Conservation (phyloP, 2,329 filamentous ascomycete species). For the Metarhizium rileyi region DNA sequence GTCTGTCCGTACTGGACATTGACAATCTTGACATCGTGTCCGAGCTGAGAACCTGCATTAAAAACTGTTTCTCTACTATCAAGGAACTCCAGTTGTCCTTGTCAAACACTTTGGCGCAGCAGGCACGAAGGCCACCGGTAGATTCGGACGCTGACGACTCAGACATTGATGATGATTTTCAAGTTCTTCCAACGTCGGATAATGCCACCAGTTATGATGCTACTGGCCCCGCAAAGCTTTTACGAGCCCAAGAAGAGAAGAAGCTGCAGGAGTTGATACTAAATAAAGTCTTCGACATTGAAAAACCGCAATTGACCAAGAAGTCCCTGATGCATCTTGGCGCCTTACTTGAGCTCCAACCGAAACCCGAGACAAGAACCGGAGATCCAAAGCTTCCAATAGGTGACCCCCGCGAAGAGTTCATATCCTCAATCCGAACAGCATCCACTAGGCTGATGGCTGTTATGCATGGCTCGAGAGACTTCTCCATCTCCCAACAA, state of each 20-base stretch:
- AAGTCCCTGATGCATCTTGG: slow-evolving; percentile 20
- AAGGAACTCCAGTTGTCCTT: slow-evolving; percentile 48
- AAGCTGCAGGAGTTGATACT: slow-evolving; percentile 45
- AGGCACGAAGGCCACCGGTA: slow-evolving; percentile 25
- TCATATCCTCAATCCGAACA: slow-evolving; percentile 25
- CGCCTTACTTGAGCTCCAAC: slow-evolving; percentile 9
- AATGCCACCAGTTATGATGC: slow-evolving; percentile 23
- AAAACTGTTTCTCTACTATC: slow-evolving; percentile 44
- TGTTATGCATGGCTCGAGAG: slow-evolving; percentile 26
- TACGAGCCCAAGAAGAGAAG: slow-evolving; percentile 42
- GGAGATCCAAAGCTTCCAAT: slow-evolving; percentile 8
- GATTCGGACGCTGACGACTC: slow-evolving; percentile 38
- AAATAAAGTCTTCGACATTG: slow-evolving; percentile 42
- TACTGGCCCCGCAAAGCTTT: slow-evolving; percentile 33
- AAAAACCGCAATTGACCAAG: slow-evolving; percentile 27
- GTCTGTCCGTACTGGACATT: slow-evolving; percentile 48
- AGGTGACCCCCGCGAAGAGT: slow-evolving; percentile 19
- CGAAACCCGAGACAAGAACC: slow-evolving; percentile 14
- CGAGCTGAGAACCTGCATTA: slow-evolving; percentile 47
- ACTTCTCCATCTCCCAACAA: slow-evolving; percentile 28
- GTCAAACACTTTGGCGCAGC: slow-evolving; percentile 39
- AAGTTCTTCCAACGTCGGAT: slow-evolving; percentile 28
- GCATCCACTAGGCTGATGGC: slow-evolving; percentile 34
- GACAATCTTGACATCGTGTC: slow-evolving; percentile 45
- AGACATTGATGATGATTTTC: slow-evolving; percentile 46